phyloP scores from a whole-genome alignment of 306 rosid species.

The Alnus rubra region DNA sequence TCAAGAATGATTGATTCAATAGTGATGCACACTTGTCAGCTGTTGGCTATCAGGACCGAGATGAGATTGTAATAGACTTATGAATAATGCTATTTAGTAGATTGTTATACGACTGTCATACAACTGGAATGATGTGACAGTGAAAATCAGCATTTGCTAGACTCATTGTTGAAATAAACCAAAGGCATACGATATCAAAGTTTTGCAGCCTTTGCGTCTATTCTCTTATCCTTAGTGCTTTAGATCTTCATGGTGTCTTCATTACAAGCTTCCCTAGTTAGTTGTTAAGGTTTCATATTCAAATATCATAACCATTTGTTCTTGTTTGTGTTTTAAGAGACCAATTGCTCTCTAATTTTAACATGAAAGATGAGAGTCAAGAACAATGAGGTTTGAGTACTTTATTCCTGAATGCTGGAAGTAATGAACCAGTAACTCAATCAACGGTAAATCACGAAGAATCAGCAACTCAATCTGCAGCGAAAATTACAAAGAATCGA shows the following conservation, averaged over 20 bases:
- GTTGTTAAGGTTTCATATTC: neutral
- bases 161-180: slow-evolving; percentile 6
- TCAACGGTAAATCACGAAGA: no score
- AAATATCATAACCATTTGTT: neutral
- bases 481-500: no score
- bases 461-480: no score
- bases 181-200: slow-evolving; percentile 18
- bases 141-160: no score
- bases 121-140: no score
- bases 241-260: neutral
- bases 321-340: no score
- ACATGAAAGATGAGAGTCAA: no score
- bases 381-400: no score
- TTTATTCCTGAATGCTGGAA: no score
- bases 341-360: no score
- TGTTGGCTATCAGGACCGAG: slow-evolving; percentile 36
- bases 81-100: neutral
- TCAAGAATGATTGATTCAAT: neutral
- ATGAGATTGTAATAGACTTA: slow-evolving; percentile 7
- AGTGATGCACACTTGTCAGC: slow-evolving; percentile 29
- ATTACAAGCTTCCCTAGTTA: neutral
- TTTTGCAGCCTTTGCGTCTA: neutral
- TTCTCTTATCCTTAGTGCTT: neutral
- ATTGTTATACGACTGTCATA: no score
- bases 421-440: no score